Base-by-base conservation (phyloP, 495 filamentous ascomycete species). In the Aspergillus heteromorphus region DNA sequence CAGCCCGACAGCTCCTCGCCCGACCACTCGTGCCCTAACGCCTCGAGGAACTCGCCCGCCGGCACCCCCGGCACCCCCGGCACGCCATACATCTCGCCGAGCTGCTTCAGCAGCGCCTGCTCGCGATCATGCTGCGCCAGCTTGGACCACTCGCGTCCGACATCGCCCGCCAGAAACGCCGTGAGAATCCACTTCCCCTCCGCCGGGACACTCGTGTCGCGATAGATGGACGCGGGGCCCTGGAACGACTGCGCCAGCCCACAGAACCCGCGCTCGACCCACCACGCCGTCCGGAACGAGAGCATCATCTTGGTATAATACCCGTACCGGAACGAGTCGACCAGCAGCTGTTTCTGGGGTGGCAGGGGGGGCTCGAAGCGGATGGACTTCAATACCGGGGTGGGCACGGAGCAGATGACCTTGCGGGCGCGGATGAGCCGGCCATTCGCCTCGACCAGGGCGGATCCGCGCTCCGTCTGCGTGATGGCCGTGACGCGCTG, bases 241-340 rank as follows among this genome's bases (percentile, higher is more conserved):
- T 34, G 55, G 21, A 63, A 68, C 0, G 60, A 65, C 14, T 67
- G 67, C 0, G 59, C 57, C 19, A 75, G 62, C 0, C 72, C 71
- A 13, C 74, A 71, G 47, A 56, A 62, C 6, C 70, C 53, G 52
- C 64, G 38, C 0, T 65, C 51, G 0, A 58, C 60, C 78, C 77
- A 80, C 56, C 62, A 80, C 1, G 76, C 70, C 0, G 52, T 49
- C 1, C 54, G 21, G 51, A 68, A 80, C 6, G 65, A 53, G 9
- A 75, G 48, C 31, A 74, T 68, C 2, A 65, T 58, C 49, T 76
- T 74, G 30, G 63, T 68, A 48, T 70, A 74, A 54, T 69, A 68
- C 1, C 73, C 74, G 5, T 67, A 53, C 0, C 41, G 49, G 14
- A 63, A 68, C 11, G 40, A 48, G n/a, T 58, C 49, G 8, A 30